These are phyloP conservation scores for Kazachstania bromeliacearum DNA, from an alignment of 805 yeast species.

Conservation along the genomic window DNA sequence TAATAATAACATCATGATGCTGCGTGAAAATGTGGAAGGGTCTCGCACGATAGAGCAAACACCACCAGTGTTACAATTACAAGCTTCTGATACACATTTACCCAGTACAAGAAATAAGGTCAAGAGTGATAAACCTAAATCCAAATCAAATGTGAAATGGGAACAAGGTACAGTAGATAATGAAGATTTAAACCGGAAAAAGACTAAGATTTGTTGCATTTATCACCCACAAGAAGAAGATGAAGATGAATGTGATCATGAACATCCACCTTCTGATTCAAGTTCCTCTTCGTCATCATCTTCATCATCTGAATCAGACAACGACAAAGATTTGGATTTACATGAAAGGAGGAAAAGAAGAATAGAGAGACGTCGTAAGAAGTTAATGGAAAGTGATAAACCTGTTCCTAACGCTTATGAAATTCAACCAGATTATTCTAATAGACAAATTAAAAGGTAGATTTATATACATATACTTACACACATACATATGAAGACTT, in stretches of 20 bases:
- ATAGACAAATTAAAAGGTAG: conserved; percentile 9
- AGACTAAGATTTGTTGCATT: conserved; percentile 83
- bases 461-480: background rate
- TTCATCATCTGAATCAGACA: conserved; percentile 34
- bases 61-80: conserved; percentile 3
- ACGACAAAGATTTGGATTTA: conserved; percentile 26
- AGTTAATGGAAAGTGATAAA: conserved; percentile 15
- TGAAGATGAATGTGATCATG: conserved; percentile 35
- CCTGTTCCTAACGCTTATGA: conserved; percentile 80
- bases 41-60: conserved; percentile 4
- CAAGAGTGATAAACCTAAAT: conserved; percentile 6
- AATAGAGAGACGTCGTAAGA: conserved; percentile 28
- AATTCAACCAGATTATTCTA: conserved; percentile 58
- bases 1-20: no score
- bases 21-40: no score
- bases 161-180: conserved; percentile 80
- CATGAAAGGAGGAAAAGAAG: conserved; percentile 29
- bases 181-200: conserved; percentile 80
- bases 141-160: conserved; percentile 64
- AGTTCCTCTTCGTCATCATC: conserved; percentile 18
- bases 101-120: conserved; percentile 1
- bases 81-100: conserved; percentile 1
- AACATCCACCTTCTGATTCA: conserved; percentile 19
- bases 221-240: conserved; percentile 66
- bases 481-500: no score